Evolutionary conservation across 1,284 basidiomycete species (phyloP), one percentile per base, ranked within the genome.

Genomic region (Leccinum pachyderme): DNA sequence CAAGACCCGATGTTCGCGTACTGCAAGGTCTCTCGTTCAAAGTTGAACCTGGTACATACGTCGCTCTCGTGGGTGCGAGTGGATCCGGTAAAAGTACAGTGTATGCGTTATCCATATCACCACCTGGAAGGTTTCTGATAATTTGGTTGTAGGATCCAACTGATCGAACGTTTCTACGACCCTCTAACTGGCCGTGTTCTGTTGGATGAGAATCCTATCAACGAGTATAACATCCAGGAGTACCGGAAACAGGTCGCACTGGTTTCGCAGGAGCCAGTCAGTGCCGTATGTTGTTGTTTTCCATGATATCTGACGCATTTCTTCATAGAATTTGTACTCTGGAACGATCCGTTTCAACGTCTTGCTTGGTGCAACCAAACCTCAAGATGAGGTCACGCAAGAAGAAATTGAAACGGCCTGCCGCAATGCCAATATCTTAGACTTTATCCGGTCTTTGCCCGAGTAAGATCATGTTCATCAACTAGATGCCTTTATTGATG

Each of bases 71-170:
- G 47, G 96, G 96, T 56, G 89, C 91, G 25, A 89, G 85, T 69
- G 93, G 93, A 13, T 93, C 84, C 53, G 93, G 93, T 33, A 95
- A 96, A 79, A 89, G 86, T 72, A 96, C 93, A n/a, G 81, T 85
- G 83, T 87, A 76, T 61, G 85, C 73, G 47, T 18, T 5, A 3
- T 11, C 29, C 15, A 55, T n/a, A 46, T n/a, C 9, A 12, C 47
- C 18, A 13, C 22, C 25, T 13, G 1, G 31, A 35, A 25, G 2
- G 29, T 47, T 22, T 37, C 32, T 47, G 43, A 59, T 63, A 24
- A 33, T 31, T 50, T 9, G 25, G 11, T 25, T 48, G 39, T 58
- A 81, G 87, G 41, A 92, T 95, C 56, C 93, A 95, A 70, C 73
- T 96, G 57, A 82, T 93, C 46, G 91, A 95, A 69, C 83, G 93